A percentile compares a stretch with the other conserved stretches of the same genome.
Evolutionary conservation across 78 protist genomes (phyloP).

Genomic region (Tieghemostelium lacteum): DNA sequence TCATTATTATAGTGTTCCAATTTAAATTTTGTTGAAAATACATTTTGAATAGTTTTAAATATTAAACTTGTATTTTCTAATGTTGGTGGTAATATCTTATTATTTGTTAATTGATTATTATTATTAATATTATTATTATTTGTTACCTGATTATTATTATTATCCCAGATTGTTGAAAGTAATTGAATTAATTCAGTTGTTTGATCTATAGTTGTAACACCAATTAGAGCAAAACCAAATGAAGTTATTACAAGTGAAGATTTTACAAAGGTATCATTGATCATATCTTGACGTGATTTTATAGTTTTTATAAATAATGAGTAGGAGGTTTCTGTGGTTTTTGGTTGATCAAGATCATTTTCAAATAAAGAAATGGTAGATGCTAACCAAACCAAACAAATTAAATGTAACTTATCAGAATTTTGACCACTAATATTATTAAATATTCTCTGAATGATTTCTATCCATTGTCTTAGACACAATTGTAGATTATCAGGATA

Average conservation of each 20-base stretch:
- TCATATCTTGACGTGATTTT: conserved; percentile 13
- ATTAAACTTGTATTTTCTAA: conserved; percentile 29
- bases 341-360: neutral
- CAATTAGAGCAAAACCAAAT: conserved; percentile 63
- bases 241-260: conserved; percentile 40
- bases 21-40: conserved; percentile 38
- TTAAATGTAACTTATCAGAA: conserved; percentile 32
- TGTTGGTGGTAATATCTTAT: conserved; percentile 24
- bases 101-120: neutral
- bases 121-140: too few relatives aligned
- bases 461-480: conserved; percentile 10
- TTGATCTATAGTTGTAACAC: conserved; percentile 57
- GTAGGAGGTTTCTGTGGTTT: conserved; percentile 8
- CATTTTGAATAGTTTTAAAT: conserved; percentile 42
- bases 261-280: conserved; percentile 18
- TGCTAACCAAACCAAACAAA: conserved; percentile 60
- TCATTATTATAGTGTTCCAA: conserved; percentile 4
- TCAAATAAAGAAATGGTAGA: conserved; percentile 27
- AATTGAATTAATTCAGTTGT: conserved; percentile 21
- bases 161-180: conserved; percentile 24
- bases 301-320: conserved; percentile 23
- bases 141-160: too few relatives aligned
- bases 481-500: conserved; percentile 12
- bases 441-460: conserved; percentile 19
- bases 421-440: conserved; percentile 1